These are phyloP conservation scores for Cyclanthera cordifolia DNA, from an alignment of 306 rosid genomes.

Conservation along the genomic window DNA sequence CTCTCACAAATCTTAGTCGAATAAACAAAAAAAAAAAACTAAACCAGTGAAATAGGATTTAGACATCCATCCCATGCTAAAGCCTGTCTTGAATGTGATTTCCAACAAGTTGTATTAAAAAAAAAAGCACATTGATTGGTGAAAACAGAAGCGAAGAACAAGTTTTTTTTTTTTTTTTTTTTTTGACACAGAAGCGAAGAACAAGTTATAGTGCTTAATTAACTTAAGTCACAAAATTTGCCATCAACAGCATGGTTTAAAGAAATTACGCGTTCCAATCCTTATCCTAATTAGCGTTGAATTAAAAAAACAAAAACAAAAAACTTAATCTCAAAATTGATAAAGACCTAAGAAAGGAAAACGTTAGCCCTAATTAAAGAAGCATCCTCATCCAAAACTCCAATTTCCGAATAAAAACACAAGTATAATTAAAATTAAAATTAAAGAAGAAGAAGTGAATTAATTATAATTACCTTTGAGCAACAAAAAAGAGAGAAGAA, in stretches of 20 bases:
- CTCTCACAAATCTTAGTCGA: too few relatives aligned
- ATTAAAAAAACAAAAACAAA: too few relatives aligned
- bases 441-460: neutral
- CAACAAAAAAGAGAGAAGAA: constrained; percentile 40
- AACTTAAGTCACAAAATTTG: too few relatives aligned
- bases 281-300: too few relatives aligned
- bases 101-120: neutral
- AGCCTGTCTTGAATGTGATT: neutral
- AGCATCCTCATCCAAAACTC: neutral
- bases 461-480: constrained; percentile 45
- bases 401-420: neutral
- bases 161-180: too few relatives aligned
- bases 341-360: neutral
- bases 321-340: neutral
- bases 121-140: neutral
- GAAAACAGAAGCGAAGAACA: neutral
- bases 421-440: neutral
- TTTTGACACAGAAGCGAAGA: neutral
- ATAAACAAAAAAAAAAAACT: too few relatives aligned
- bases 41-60: neutral
- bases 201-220: neutral
- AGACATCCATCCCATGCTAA: neutral
- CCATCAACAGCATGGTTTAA: too few relatives aligned
- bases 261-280: too few relatives aligned
- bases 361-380: neutral